Evolutionary conservation across 2,329 filamentous ascomycete genomes (phyloP), one percentile per base, ranked within the genome.

Genomic region (Rachicladosporium sp.): DNA sequence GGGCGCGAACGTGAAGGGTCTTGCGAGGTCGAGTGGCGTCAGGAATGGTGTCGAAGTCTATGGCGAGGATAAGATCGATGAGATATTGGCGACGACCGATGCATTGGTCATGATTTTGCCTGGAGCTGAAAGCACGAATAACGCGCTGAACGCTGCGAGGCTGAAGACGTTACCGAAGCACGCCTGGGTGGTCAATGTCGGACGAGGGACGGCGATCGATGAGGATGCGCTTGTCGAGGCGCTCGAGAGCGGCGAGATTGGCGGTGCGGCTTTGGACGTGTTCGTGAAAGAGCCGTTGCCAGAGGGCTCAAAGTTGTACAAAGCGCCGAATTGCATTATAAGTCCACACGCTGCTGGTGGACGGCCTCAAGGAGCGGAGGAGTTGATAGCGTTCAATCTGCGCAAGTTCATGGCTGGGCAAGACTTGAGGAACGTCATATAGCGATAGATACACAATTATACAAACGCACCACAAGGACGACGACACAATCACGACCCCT

Each of bases 21-120:
- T 81, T 1, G 78, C 78, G 9, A 64, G 76, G 9, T 55, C 52
- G 6, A 50, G 66, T 1, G 76, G 78, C 6, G 71, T 80, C 10
- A 65, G 77, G 35, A 58, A 71, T 42, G 76, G 76, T 10, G 62
- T 73, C 33, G 65, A 78, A 62, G 69, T 80, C 40, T 71, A 67
- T 55, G 55, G 50, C 37, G 74, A 79, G 55, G 70, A 74, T 40
- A 61, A 59, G 33, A 63, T 80, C 33, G 44, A 67, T 4, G 60
- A 70, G 45, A 56, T 78, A 27, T 64, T 80, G 29, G 62, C 68
- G 27, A 51, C 68, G 53, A 78, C 75, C 0, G 76, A 80, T 50
- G 76, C 74, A 0, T 63, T 80, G n/a, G 74, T 80, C 49, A 78
- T 80, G 76, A 79, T 79, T 46, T 63, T 79, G 6, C 75, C 75